These are phyloP conservation scores for Phylloporus sp. DNA, from an alignment of 768 basidiomycete genomes.

Conservation along the genomic window DNA sequence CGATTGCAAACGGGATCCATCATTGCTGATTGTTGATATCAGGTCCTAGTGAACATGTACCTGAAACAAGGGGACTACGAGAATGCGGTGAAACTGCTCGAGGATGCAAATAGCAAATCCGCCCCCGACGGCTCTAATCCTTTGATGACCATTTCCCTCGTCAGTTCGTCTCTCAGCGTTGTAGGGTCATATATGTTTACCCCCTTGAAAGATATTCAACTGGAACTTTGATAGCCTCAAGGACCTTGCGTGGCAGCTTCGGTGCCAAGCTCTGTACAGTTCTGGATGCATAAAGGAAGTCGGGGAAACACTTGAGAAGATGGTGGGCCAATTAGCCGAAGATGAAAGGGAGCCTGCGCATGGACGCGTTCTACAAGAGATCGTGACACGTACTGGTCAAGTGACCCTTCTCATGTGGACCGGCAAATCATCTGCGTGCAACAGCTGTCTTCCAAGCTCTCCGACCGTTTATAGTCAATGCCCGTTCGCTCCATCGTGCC, in stretches of 20 bases:
- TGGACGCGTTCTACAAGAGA: background rate
- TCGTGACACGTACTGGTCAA: background rate
- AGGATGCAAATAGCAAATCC: background rate
- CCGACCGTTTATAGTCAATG: background rate
- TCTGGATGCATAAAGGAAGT: background rate
- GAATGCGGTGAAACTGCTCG: background rate
- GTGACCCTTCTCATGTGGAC: background rate
- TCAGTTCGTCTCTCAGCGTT: background rate
- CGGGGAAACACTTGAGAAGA: background rate
- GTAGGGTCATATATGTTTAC: background rate
- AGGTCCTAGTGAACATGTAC: conserved; percentile 1
- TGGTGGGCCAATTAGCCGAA: background rate
- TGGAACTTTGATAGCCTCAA: background rate
- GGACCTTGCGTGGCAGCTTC: background rate
- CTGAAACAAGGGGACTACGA: background rate
- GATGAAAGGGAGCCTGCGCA: background rate
- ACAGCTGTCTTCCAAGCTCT: conserved; percentile 4
- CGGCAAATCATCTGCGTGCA: background rate
- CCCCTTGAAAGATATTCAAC: background rate
- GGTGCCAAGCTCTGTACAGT: background rate
- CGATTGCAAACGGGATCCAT: background rate
- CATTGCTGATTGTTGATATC: background rate
- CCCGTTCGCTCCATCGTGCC: background rate
- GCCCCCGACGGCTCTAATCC: conserved; percentile 23
- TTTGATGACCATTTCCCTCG: background rate